Base-by-base conservation (phyloP, 2,329 filamentous ascomycete species). In the Dactylonectria macrodidyma region DNA sequence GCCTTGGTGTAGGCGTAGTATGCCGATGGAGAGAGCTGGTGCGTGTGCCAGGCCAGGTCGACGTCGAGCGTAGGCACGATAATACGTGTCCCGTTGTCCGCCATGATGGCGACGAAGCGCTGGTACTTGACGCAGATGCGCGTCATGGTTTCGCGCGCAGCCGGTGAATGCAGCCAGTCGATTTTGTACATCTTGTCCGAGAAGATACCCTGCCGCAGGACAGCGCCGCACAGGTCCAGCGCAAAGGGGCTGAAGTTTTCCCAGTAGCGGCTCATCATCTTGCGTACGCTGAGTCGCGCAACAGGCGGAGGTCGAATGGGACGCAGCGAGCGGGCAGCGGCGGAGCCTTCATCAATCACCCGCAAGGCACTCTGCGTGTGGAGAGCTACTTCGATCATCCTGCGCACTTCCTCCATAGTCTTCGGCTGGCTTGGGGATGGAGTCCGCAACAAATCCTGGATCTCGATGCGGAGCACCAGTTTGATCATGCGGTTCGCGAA, bases 11-110 rank as follows among this genome's bases (percentile, higher is more conserved):
- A 91, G 3, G 77, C 66, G 73, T 89, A 91, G 80, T 96, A 96
- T 3, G 82, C 75, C 2, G 77, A 75, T 0, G 93, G 91, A 9
- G 83, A 87, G 3, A 95, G 87, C 77, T 95, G 92, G 74, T 95
- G 93, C 0, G 93, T 95, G 77, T 97, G 94, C 92, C 92, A 95
- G 0, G 88, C 92, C 0, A 95, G 82, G 75, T 95, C 92, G 5
- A 95, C 85, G 70, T 95, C 93, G 0, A 94, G 83, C 0, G 92
- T 95, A 0, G 92, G 92, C 1, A 95, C 92, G 0, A 85, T 87
- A 14, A 88, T 81, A 4, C 85, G 77, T 0, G 67, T 71, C 0
- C 84, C 84, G 50, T 89, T 73, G 0, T 76, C 67, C 1, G 79
- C 78, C 78, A 94, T 90, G 70, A 94, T 86, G 0, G 72, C 57